phyloP scores from a whole-genome alignment of 2,329 filamentous ascomycete genomes.

The Fusarium albidum region DNA sequence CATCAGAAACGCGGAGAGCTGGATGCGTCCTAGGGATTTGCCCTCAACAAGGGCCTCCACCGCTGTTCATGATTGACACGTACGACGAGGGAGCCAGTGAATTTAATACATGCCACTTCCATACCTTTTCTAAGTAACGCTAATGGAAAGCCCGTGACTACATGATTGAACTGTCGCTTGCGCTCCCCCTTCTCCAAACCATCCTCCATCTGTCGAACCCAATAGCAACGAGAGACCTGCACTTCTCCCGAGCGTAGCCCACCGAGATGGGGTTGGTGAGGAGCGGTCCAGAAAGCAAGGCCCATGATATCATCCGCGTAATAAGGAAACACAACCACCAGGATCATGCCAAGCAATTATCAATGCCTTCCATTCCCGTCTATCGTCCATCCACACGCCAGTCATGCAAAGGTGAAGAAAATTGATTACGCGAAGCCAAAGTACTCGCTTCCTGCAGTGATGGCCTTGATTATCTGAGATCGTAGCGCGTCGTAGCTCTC shows the following conservation, averaged over 20 bases:
- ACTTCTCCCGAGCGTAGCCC: slow-evolving; percentile 40
- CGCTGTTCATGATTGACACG: no score
- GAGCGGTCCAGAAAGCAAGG: slow-evolving; percentile 18
- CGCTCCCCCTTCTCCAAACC: slow-evolving; percentile 15
- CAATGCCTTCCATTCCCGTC: slow-evolving; percentile 21
- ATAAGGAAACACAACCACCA: slow-evolving; percentile 11
- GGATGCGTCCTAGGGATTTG: no score
- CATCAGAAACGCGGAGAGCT: no score
- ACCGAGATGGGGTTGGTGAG: neutral
- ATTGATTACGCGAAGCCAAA: slow-evolving; percentile 89
- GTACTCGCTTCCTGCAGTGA: slow-evolving; percentile 96
- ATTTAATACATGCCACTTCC: slow-evolving; percentile 4
- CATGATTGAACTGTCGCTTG: slow-evolving; percentile 29
- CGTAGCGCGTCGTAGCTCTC: slow-evolving; percentile 93
- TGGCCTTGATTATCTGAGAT: slow-evolving; percentile 89
- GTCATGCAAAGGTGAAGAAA: slow-evolving; percentile 30
- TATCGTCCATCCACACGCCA: slow-evolving; percentile 27
- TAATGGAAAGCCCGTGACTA: slow-evolving; percentile 24
- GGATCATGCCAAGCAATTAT: slow-evolving; percentile 15
- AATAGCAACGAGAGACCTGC: slow-evolving; percentile 42
- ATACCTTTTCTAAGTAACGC: slow-evolving; percentile 16
- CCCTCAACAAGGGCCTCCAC: no score
- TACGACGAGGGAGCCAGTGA: neutral
- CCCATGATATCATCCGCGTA: slow-evolving; percentile 19
- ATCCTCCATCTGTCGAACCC: slow-evolving; percentile 16